Conservation (phyloP, 129 eudicot species). For the Rutidosis leptorrhynchoides region DNA sequence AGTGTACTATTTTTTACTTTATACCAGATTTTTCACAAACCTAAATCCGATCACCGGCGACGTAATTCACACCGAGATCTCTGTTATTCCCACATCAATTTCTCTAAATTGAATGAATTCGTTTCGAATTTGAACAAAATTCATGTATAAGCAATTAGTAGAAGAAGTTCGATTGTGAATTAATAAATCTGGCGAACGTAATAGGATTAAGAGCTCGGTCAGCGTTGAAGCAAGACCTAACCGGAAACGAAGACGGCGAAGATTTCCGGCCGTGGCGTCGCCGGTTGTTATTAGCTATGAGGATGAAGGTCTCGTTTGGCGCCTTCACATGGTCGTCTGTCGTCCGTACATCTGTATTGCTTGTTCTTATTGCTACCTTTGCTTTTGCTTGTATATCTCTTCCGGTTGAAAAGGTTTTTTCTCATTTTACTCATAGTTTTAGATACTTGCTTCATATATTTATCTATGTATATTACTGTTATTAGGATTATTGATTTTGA, state of each 20-base stretch:
- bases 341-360: constrained; percentile 36
- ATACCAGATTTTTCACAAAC: constrained; percentile 22
- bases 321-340: constrained; percentile 56
- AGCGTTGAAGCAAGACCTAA: constrained; percentile 61
- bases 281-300: constrained; percentile 51
- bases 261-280: constrained; percentile 75
- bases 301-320: constrained; percentile 30
- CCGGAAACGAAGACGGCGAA: constrained; percentile 58
- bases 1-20: constrained; percentile 23
- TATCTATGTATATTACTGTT: neutral
- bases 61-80: constrained; percentile 18
- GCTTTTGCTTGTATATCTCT: constrained; percentile 61
- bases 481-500: constrained; percentile 11
- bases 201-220: constrained; percentile 78
- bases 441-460: neutral
- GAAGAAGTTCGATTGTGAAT: constrained; percentile 13
- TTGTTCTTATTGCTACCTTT: constrained; percentile 54
- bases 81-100: neutral
- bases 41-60: constrained; percentile 28
- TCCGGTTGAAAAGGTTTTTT: constrained; percentile 73
- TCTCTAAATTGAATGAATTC: neutral
- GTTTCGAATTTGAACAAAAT: neutral
- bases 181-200: constrained; percentile 64
- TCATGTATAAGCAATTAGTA: neutral
- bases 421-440: neutral